Evolutionary conservation across 108 stramenopile species (phyloP), one percentile per base, ranked within the genome.

Genomic region (Nitzschia sp.): DNA sequence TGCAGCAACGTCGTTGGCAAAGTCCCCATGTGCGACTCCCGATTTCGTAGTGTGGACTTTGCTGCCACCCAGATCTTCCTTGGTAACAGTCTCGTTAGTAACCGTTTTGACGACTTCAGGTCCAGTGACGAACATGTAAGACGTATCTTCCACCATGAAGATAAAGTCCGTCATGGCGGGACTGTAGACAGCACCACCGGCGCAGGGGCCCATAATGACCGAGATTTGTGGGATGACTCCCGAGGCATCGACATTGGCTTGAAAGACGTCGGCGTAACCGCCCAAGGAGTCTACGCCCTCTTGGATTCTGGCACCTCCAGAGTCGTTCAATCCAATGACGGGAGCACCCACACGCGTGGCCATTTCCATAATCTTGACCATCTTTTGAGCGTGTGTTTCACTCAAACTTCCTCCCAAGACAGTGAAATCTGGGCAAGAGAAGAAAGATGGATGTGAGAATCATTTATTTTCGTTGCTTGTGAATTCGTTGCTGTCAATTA

Each of bases 91-190:
- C 77, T 99, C 99, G 70, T 99, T 97, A 23, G 98, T 98, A 4
- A 99, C 99, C 18, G 99, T 98, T 76, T 97, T 99, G 66, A 99
- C 99, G 1, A 99, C 99, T 51, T 98, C 97, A 0, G 99, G 99
- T 4, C 98, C 99, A 9, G 99, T 99, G 24, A 99, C 98, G 70
- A 99, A 99, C 98, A 98, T 98, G 84, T 98, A 97, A 23, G 87
- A 89, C 1, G 97, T 90, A 17, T 90, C 60, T 61, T 94, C 91
- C 2, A 98, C 97, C 99, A 99, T 99, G 84, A 98, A 97, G 28
- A 97, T 98, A 46, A 99, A 99, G 74, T 99, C 99, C 5, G 99
- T 99, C 96, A 99, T 98, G 59, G 98, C 99, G 0, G 99, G 99
- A 53, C 90, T 92, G 78, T 99, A 99, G 13, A 99, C 99, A 25